Evolutionary conservation across 768 basidiomycete genomes (phyloP).

Genomic region (Hygrophoropsis aurantiaca): DNA sequence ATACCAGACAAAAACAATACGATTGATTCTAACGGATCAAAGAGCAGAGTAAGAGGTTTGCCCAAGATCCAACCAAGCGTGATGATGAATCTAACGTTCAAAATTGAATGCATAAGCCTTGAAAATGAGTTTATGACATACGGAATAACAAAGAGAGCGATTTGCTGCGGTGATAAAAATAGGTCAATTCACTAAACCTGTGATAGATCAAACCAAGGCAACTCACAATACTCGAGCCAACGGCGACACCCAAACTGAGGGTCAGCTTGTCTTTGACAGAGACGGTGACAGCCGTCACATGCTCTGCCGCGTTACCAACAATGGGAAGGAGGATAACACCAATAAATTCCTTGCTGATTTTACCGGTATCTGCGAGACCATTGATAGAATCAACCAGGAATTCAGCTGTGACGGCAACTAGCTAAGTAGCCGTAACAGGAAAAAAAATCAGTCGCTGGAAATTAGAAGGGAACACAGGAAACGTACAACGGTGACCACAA

Average conservation of each 20-base stretch:
- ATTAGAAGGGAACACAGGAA: background rate
- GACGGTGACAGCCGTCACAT: slow-evolving; percentile 88
- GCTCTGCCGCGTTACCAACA: slow-evolving; percentile 90
- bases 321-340: slow-evolving; percentile 89
- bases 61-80: slow-evolving; percentile 78
- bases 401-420: slow-evolving; percentile 58
- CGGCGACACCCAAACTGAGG: slow-evolving; percentile 86
- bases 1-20: slow-evolving; percentile 18
- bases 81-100: slow-evolving; percentile 59
- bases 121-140: slow-evolving; percentile 23
- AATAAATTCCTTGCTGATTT: slow-evolving; percentile 78
- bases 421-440: slow-evolving; percentile 27
- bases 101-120: slow-evolving; percentile 7
- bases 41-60: slow-evolving; percentile 78
- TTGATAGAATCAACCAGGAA: slow-evolving; percentile 79
- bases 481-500: slow-evolving; percentile 62
- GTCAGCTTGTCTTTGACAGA: slow-evolving; percentile 89
- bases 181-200: background rate
- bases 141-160: slow-evolving; percentile 68
- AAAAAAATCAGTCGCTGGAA: background rate
- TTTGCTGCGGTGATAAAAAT: slow-evolving; percentile 52
- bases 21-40: slow-evolving; percentile 82
- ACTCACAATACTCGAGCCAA: slow-evolving; percentile 79
- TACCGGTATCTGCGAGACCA: slow-evolving; percentile 58
- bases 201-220: background rate